Percentiles rank a stretch among this genome's conserved stretches.
Evolutionary conservation across 2,329 filamentous ascomycete genomes (phyloP).

Genomic region (Xylariaceae sp.): DNA sequence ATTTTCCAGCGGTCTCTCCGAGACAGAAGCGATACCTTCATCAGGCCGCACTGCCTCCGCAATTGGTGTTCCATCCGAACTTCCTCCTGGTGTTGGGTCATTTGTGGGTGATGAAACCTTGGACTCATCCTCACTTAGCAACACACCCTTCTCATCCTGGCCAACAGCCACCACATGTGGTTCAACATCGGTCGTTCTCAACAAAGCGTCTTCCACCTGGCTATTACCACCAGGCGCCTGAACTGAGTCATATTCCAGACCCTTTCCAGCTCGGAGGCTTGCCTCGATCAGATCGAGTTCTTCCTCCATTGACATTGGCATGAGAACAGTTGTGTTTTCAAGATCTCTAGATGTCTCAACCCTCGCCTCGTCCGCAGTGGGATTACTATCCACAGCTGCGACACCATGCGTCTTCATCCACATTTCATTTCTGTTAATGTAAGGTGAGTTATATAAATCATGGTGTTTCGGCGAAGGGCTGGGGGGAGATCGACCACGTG

Average conservation of each 20-base stretch:
- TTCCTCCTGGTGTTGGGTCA: constrained; percentile 14
- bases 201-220: constrained; percentile 25
- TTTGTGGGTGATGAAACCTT: constrained; percentile 15
- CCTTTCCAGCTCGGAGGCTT: constrained; percentile 22
- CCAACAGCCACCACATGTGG: constrained; percentile 18
- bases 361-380: constrained; percentile 27
- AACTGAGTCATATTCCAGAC: constrained; percentile 28
- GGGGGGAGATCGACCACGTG: constrained; percentile 60
- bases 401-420: constrained; percentile 32
- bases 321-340: constrained; percentile 17
- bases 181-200: constrained; percentile 18
- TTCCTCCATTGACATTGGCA: constrained; percentile 27
- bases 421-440: constrained; percentile 24
- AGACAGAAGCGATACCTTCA: background rate
- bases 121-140: constrained; percentile 20
- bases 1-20: background rate
- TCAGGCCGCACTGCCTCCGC: background rate
- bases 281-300: constrained; percentile 34
- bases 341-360: constrained; percentile 31
- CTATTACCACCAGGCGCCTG: constrained; percentile 31
- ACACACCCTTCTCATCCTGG: constrained; percentile 19
- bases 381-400: constrained; percentile 26
- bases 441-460: constrained; percentile 44
- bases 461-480: constrained; percentile 55
- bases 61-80: constrained; percentile 13